These are phyloP conservation scores for Diaporthe vexans DNA, from an alignment of 2,329 filamentous ascomycete genomes.

Conservation along the genomic window DNA sequence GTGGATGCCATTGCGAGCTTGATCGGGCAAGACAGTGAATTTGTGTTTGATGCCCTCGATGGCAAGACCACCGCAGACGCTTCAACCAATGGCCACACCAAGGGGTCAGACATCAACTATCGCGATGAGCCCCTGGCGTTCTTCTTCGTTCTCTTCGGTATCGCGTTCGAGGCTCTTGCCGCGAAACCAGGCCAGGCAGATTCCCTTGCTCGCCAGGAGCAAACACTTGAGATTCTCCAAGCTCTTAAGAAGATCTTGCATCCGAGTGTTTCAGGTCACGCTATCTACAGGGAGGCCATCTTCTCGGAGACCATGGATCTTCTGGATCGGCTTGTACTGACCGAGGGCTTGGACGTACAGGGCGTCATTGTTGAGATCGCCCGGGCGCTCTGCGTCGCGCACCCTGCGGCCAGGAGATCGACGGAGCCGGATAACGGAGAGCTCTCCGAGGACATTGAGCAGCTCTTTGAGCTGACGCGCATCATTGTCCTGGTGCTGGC, in stretches of 20 bases:
- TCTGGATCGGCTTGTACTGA: slow-evolving; percentile 91
- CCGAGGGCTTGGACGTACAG: slow-evolving; percentile 90
- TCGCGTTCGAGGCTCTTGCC: slow-evolving; percentile 95
- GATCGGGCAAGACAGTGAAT: slow-evolving; percentile 97
- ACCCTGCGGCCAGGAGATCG: slow-evolving; percentile 85
- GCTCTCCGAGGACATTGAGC: slow-evolving; percentile 96
- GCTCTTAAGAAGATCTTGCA: slow-evolving; percentile 95
- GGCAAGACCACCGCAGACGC: slow-evolving; percentile 76
- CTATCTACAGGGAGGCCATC: slow-evolving; percentile 95
- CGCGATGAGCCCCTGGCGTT: slow-evolving; percentile 97
- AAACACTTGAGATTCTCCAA: slow-evolving; percentile 86
- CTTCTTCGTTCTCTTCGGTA: slow-evolving; percentile 97
- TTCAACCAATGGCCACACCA: slow-evolving; percentile 65
- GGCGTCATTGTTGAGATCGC: slow-evolving; percentile 95
- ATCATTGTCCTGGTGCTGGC: slow-evolving; percentile 96
- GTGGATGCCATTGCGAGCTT: slow-evolving; percentile 97
- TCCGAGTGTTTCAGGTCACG: slow-evolving; percentile 94
- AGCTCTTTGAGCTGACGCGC: slow-evolving; percentile 95
- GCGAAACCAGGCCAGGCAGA: slow-evolving; percentile 78
- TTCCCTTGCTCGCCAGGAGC: slow-evolving; percentile 78
- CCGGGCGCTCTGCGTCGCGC: slow-evolving; percentile 87
- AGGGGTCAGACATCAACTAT: slow-evolving; percentile 91
- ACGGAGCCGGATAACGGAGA: slow-evolving; percentile 79
- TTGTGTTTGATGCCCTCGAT: slow-evolving; percentile 96
- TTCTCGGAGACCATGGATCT: slow-evolving; percentile 98